These are phyloP conservation scores for Epithemia pelagica DNA, from an alignment of 108 stramenopile genomes.

Conservation along the genomic window DNA sequence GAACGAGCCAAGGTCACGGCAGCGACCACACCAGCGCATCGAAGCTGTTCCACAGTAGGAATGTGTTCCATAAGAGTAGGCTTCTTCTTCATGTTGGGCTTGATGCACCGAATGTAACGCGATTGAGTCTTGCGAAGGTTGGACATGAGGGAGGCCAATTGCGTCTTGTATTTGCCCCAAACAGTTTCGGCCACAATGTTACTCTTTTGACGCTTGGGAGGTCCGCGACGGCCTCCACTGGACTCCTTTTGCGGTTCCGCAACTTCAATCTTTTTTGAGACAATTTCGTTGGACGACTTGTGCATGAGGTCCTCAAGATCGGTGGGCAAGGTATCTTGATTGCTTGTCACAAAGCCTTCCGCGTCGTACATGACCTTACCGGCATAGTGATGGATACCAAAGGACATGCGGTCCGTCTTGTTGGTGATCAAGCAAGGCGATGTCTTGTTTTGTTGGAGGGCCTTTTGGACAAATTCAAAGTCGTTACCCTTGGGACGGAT, in stretches of 20 bases:
- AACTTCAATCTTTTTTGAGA: slow-evolving; percentile 29
- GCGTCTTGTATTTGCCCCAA: slow-evolving; percentile 72
- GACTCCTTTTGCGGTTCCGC: slow-evolving; percentile 28
- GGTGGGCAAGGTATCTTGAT: slow-evolving; percentile 74
- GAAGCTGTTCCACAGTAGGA: slow-evolving; percentile 86
- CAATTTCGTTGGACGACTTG: slow-evolving; percentile 39
- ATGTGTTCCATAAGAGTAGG: slow-evolving; percentile 71
- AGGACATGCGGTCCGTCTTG: slow-evolving; percentile 40
- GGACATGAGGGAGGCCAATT: slow-evolving; percentile 60
- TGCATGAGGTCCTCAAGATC: slow-evolving; percentile 49
- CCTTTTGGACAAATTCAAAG: slow-evolving; percentile 64
- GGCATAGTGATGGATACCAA: slow-evolving; percentile 92
- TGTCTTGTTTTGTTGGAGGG: slow-evolving; percentile 39
- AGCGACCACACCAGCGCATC: slow-evolving; percentile 92
- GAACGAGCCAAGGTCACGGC: slow-evolving; percentile 86
- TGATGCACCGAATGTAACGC: slow-evolving; percentile 86
- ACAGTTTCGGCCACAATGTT: slow-evolving; percentile 53
- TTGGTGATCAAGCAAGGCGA: slow-evolving; percentile 48
- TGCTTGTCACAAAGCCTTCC: slow-evolving; percentile 73
- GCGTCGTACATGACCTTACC: slow-evolving; percentile 85
- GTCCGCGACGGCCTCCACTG: slow-evolving; percentile 7
- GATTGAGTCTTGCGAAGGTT: slow-evolving; percentile 62
- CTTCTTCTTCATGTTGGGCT: slow-evolving; percentile 66
- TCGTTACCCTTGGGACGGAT: slow-evolving; percentile 85
- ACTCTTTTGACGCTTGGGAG: slow-evolving; percentile 40